Evolutionary conservation across 164 flowering plant species (phyloP).

Genomic region (Aristolochia fimbriata): DNA sequence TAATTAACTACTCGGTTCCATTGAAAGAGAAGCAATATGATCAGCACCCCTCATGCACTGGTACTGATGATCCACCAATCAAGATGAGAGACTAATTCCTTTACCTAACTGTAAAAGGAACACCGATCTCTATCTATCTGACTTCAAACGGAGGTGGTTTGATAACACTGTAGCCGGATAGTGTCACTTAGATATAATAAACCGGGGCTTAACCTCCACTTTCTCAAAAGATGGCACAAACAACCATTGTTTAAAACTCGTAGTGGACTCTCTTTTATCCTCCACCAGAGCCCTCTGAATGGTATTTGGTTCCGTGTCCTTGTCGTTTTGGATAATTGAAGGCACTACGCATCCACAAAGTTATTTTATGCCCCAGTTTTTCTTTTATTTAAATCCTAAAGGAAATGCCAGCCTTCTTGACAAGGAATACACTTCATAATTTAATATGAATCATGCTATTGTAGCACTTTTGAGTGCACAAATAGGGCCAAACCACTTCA

Average conservation of each 20-base stretch:
- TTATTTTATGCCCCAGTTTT: slow-evolving; percentile 24
- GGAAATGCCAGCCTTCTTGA: slow-evolving; percentile 2
- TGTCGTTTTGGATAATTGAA: slow-evolving; percentile 63
- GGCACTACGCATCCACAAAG: slow-evolving; percentile 33
- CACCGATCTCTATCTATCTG: no score
- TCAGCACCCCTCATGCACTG: no score
- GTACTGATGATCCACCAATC: no score
- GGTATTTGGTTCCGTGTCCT: slow-evolving; percentile 59
- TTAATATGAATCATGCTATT: not conserved
- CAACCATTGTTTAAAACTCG: slow-evolving; percentile 3
- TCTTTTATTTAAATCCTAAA: no score
- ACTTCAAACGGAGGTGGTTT: no score
- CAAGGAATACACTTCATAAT: not conserved
- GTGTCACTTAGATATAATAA: slow-evolving; percentile 1
- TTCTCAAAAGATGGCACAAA: slow-evolving; percentile 1
- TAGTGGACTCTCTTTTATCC: slow-evolving; percentile 28
- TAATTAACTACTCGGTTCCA: no score
- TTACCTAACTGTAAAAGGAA: not conserved
- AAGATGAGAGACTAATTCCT: no score
- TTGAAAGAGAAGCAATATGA: no score
- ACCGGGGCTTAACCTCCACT: not conserved
- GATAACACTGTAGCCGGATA: not conserved
- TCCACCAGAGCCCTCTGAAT: slow-evolving; percentile 44
- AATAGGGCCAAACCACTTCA: not conserved
- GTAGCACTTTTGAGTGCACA: not conserved